Base-by-base conservation (phyloP, 495 filamentous ascomycete species). In the Talaromyces proteolyticus region DNA sequence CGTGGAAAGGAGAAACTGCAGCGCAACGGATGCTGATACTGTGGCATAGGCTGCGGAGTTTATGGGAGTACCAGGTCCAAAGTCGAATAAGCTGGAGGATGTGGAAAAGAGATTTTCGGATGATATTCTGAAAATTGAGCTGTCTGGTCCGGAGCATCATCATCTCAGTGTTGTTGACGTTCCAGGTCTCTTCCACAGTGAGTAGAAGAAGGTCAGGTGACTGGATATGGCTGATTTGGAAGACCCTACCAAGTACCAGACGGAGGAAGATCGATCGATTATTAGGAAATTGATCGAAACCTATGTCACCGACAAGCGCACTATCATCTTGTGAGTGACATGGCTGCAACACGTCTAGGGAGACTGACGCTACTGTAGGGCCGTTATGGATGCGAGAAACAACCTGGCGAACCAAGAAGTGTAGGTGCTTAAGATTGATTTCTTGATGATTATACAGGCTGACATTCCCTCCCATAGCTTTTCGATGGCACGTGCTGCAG, bases 101-200 rank as follows among this genome's bases (percentile, higher is more conserved):
- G 14, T 49, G 1, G 49, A 57, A 7, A 48, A 56, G 34, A 54
- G 59, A 6, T 70, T 81, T 45, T 72, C 70, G 1, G 64, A 69
- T 18, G 69, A 79, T 49, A 62, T 78, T 11, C 59, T 81, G 12
- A 70, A 66, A 36, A 65, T 81, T 17, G 76, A 79, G 47, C 52
- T 82, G 5, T 69, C 56, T 22, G 76, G 77, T 0, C 76, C 75
- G 4, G 42, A 66, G 1, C 62, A 73, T 18, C 53, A 63, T 17
- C 69, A 76, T 39, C 69, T 82, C 24, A 80, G 66, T 42, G 63
- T 81, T 25, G 63, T 81, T 39, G 77, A 81, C 53, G 65, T 82
- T 24, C 77, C 78, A 3, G 77, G 78, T 0, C 57, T 80, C 11
- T 75, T 80, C 50, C 60, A 67, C 25, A 74, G 67, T 66, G 56